Evolutionary conservation across 2,329 filamentous ascomycete species (phyloP), one percentile per base, ranked within the genome.

Genomic region (Aspergillus glaucus): DNA sequence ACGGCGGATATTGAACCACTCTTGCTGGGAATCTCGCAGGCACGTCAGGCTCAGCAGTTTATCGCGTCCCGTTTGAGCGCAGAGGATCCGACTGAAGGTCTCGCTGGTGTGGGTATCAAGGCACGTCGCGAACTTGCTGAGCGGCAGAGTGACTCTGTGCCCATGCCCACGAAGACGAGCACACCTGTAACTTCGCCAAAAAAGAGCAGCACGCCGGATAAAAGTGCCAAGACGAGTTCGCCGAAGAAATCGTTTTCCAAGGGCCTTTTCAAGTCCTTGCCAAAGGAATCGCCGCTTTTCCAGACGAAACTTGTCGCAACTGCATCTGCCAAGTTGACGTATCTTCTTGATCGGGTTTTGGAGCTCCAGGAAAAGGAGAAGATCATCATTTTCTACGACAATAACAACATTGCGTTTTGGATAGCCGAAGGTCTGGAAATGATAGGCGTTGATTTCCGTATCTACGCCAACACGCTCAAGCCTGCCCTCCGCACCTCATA

Each of bases 311-410:
- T 95, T 17, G 71, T 87, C n/a, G 89, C 88, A 3, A 95, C 91
- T 0, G 81, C 84, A 0, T 96, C 91, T 0, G 83, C 87, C 0
- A 97, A 97, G 66, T 75, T 96, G 2, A 91, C 87, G 2, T 95
- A 96, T 60, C 74, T 96, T 5, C 72, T 95, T 15, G 85, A 90
- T 47, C 77, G 81, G 28, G 82, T 96, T 10, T 67, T 84, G 4
- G 74, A 79, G 46, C 76, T 91, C 52, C 81, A 93, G 46, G 67
- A 76, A 1, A 70, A 78, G 0, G 90, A 95, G 60, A 95, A 96
- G 67, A 93, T 94, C 3, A 81, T 96, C 46, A 79, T 96, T 8
- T 97, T 97, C 66, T 96, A 95, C 64, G 89, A 95, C 52, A 86
- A 87, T 28, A 86, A 93, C 51, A 92, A 95, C 57, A 79, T 87